Percentiles rank a stretch among this genome's conserved stretches.
Conservation (phyloP, 441 rosid genomes). For the Viola pubescens region DNA sequence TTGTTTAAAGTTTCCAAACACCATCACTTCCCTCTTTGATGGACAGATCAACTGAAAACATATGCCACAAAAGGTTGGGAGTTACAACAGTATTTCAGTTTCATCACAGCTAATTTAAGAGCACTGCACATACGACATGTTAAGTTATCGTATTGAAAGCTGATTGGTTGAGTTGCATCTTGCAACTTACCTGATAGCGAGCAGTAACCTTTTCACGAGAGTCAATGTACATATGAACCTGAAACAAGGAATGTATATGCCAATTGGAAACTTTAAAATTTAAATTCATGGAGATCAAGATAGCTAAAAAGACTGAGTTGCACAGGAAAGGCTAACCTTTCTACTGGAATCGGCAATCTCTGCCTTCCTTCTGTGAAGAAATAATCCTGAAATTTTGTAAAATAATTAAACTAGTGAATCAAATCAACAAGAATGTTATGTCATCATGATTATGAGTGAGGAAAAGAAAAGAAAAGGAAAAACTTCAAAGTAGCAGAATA, state of each 20-base stretch:
- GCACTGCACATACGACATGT: not conserved
- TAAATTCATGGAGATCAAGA: not conserved
- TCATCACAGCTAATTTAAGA: too few relatives aligned
- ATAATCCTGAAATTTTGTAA: slow-evolving; percentile 50
- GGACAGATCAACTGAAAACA: slow-evolving; percentile 72
- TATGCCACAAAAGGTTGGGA: not conserved
- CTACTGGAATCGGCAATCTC: slow-evolving; percentile 60
- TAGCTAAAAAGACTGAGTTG: not conserved
- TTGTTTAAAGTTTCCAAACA: slow-evolving; percentile 82
- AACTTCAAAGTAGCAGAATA: slow-evolving; percentile 12
- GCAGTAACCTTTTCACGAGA: slow-evolving; percentile 91
- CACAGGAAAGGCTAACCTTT: slow-evolving; percentile 41
- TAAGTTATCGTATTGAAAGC: not conserved
- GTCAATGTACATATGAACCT: slow-evolving; percentile 76
- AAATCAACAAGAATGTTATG: too few relatives aligned
- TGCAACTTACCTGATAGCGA: slow-evolving; percentile 67
- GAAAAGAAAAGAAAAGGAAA: not conserved
- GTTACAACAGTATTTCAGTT: too few relatives aligned
- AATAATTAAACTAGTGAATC: not conserved
- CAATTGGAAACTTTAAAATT: slow-evolving; percentile 8
- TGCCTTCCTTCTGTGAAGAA: slow-evolving; percentile 88
- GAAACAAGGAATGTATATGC: slow-evolving; percentile 19
- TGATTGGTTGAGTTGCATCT: slow-evolving; percentile 7
- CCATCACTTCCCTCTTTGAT: slow-evolving; percentile 87
- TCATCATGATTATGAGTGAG: too few relatives aligned